A percentile compares a stretch with the other conserved stretches of the same genome.
phyloP scores from a whole-genome alignment of 495 filamentous ascomycete genomes.

The Gamarada debralockiae region DNA sequence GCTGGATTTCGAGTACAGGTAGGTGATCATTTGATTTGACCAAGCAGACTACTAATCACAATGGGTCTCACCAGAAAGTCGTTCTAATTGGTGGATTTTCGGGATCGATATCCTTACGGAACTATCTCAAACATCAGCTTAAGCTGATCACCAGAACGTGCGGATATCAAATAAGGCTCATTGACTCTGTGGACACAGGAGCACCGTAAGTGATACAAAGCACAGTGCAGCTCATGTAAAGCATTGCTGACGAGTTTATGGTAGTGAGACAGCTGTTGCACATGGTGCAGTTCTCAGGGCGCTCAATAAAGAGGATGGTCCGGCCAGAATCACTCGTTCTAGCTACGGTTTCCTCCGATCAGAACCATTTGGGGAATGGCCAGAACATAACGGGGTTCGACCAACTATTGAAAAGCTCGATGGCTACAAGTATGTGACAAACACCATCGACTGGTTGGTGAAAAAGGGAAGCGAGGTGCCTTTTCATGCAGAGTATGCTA shows the following conservation, averaged over 20 bases:
- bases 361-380: slow-evolving; percentile 16
- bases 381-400: slow-evolving; percentile 19
- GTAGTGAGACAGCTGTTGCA: slow-evolving; percentile 24
- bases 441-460: slow-evolving; percentile 23
- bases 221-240: too few species aligned
- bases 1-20: slow-evolving; percentile 4
- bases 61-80: slow-evolving; percentile 24
- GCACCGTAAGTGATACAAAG: background rate
- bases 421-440: slow-evolving; percentile 9
- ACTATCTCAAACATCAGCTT: slow-evolving; percentile 6
- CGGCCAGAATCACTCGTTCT: slow-evolving; percentile 18
- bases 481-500: slow-evolving; percentile 4
- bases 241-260: too few species aligned
- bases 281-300: slow-evolving; percentile 31
- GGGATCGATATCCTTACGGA: slow-evolving; percentile 24
- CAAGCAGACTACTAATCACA: background rate
- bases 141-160: background rate
- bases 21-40: background rate
- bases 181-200: background rate
- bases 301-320: slow-evolving; percentile 27
- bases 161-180: slow-evolving; percentile 4
- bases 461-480: slow-evolving; percentile 14
- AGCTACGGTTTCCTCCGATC: slow-evolving; percentile 29
- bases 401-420: slow-evolving; percentile 9
- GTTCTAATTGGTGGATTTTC: slow-evolving; percentile 32